Conservation (phyloP, 2,329 filamentous ascomycete species). For the Rhinocladiella mackenziei region DNA sequence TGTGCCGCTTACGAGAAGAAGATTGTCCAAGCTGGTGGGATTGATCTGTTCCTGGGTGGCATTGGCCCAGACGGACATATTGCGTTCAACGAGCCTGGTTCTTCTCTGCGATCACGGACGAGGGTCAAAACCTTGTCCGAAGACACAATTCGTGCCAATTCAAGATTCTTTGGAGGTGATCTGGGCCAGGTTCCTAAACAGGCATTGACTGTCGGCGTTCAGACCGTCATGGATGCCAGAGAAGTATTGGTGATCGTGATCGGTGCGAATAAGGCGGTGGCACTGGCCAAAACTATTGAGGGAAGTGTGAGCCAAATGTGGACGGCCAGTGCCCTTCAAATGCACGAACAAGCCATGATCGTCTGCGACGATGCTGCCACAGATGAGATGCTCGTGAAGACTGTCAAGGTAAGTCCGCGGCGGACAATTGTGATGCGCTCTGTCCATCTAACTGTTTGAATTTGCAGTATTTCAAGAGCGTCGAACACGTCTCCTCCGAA, state of each 20-base stretch:
- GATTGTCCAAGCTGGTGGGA: conserved; percentile 70
- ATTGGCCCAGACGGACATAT: conserved; percentile 85
- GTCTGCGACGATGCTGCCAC: conserved; percentile 79
- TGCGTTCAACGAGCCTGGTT: conserved; percentile 86
- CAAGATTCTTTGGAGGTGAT: conserved; percentile 75
- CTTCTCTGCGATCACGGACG: conserved; percentile 70
- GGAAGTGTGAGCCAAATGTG: conserved; percentile 86
- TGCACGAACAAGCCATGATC: conserved; percentile 76
- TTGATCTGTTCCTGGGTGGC: conserved; percentile 79
- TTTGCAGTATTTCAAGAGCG: conserved; percentile 64
- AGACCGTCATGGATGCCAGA: conserved; percentile 74
- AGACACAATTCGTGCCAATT: conserved; percentile 82
- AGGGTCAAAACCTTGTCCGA: conserved; percentile 83
- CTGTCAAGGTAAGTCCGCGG: conserved; percentile 48
- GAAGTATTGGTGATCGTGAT: conserved; percentile 81
- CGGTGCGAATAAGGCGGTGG: conserved; percentile 74
- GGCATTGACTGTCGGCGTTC: conserved; percentile 79
- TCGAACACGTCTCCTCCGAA: conserved; percentile 57
- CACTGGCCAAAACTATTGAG: conserved; percentile 75
- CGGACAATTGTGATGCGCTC: not conserved
- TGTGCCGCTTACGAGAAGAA: conserved; percentile 75
- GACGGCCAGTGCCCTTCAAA: conserved; percentile 75
- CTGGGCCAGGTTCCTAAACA: conserved; percentile 70
- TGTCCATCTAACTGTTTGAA: not conserved
- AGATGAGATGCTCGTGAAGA: conserved; percentile 68